Base-by-base conservation (phyloP, 2,329 filamentous ascomycete species). In the Xylariaceae sp. region DNA sequence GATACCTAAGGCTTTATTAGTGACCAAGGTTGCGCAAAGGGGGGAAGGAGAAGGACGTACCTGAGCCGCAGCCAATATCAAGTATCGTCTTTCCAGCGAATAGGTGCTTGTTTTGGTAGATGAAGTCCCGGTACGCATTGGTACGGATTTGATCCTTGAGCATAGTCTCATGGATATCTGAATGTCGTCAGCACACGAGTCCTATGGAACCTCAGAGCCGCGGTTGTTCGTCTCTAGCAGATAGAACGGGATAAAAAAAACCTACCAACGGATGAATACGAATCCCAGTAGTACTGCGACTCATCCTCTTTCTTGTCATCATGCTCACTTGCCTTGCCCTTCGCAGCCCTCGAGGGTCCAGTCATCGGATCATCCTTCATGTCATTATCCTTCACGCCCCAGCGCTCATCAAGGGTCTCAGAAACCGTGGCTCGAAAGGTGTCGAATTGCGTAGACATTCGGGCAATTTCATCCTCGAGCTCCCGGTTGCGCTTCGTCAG, bases 151-250 rank as follows among this genome's bases (percentile, higher is more conserved):
- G 77, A 64, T 97, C 91, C 67, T 96, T 95, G 54, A 97, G 79
- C 91, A 97, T 97, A 7, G 87, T 90, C 66, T 96, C 90, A 67
- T 97, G 91, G 48, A 97, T 96, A 49, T 90, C 89, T 53, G 36
- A 38, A 27, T 27, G 22, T 27, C 22, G 22, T 27, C 22, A 27
- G 7, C 7, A 27, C 22, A 27, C 22, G 22, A 4, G 22, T 45
- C 9, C 12, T 18, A 9, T 22, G 6, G 5, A 40, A 33, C 11
- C 32, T 30, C 30, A 11, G 18, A 44, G 27, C 5, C 18, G 5
- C 2, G 30, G 9, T 17, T 11, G 22, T 7, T 27, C 22, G 22
- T 4, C 22, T 27, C 22, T 27, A 27, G 7, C 22, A n/a, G 31
- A 10, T 2, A 32, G 44, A 56, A 44, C 18, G 19, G 14, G 12